Conservation (phyloP, 768 basidiomycete species). For the Russula foetens region DNA sequence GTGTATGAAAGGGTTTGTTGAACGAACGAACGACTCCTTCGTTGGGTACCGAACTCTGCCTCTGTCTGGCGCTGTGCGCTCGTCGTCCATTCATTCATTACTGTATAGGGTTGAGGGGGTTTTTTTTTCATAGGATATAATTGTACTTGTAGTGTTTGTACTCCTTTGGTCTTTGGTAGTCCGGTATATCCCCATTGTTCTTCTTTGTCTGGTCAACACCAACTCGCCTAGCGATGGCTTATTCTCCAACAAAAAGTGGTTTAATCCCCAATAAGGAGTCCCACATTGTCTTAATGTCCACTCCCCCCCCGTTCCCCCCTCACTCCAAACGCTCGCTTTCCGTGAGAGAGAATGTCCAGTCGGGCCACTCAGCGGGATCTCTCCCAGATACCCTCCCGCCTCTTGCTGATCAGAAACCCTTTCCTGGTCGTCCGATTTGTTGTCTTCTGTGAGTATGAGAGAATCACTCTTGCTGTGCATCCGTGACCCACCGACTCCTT, state of each 20-base stretch:
- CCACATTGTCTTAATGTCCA: background rate
- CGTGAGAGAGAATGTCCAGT: background rate
- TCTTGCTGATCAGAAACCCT: conserved; percentile 34
- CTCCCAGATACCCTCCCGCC: background rate
- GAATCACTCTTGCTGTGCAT: background rate
- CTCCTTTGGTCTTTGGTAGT: no score
- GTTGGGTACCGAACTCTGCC: background rate
- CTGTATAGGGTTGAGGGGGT: background rate
- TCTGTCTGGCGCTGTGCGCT: conserved; percentile 9
- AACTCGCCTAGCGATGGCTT: no score
- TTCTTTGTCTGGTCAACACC: background rate
- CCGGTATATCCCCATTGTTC: no score
- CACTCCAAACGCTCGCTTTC: background rate
- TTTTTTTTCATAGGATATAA: background rate
- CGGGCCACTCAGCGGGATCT: background rate
- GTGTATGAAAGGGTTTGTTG: background rate
- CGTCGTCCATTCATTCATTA: conserved; percentile 4
- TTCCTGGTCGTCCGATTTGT: conserved; percentile 52
- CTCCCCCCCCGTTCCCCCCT: background rate
- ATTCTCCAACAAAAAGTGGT: background rate
- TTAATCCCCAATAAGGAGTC: background rate
- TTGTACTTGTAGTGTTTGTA: background rate
- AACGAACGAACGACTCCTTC: background rate
- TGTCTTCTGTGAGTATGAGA: conserved; percentile 41
- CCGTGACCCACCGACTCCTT: background rate